Conservation (phyloP, 305 asterid species). For the Solanum hybrid region DNA sequence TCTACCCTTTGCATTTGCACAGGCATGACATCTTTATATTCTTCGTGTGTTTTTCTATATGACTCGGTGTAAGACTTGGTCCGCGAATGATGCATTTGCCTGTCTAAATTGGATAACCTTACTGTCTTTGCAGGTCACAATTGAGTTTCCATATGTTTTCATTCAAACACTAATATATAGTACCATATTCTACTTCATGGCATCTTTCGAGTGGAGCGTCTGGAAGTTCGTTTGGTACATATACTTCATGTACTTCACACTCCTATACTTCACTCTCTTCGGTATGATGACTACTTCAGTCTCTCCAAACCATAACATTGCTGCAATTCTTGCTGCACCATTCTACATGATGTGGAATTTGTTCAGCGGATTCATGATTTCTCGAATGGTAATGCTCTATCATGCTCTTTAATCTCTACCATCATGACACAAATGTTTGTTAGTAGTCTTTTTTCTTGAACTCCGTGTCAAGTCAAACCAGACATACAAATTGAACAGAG, state of each 20-base stretch:
- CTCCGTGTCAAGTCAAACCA: neutral
- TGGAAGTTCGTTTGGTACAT: constrained; percentile 59
- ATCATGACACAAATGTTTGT: neutral
- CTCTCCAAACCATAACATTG: constrained; percentile 70
- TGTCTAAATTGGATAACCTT: neutral
- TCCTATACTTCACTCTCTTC: constrained; percentile 69
- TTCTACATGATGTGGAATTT: constrained; percentile 80
- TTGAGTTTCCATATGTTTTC: constrained; percentile 65
- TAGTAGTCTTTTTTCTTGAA: neutral
- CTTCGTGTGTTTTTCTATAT: neutral
- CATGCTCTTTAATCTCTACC: neutral
- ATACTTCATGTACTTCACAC: constrained; percentile 65
- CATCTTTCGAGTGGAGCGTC: constrained; percentile 50
- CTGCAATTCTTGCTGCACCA: constrained; percentile 61
- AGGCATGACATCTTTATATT: constrained; percentile 24
- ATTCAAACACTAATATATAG: constrained; percentile 56
- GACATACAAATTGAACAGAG: neutral
- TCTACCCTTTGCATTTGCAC: constrained; percentile 73
- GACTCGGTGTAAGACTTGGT: neutral
- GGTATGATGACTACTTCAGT: constrained; percentile 76
- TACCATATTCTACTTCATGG: constrained; percentile 61
- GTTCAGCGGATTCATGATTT: constrained; percentile 73
- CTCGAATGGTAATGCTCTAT: constrained; percentile 38
- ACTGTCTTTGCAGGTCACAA: constrained; percentile 41
- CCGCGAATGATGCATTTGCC: neutral